These are phyloP conservation scores for Neltuma alba DNA, from an alignment of 306 rosid genomes.

Conservation along the genomic window DNA sequence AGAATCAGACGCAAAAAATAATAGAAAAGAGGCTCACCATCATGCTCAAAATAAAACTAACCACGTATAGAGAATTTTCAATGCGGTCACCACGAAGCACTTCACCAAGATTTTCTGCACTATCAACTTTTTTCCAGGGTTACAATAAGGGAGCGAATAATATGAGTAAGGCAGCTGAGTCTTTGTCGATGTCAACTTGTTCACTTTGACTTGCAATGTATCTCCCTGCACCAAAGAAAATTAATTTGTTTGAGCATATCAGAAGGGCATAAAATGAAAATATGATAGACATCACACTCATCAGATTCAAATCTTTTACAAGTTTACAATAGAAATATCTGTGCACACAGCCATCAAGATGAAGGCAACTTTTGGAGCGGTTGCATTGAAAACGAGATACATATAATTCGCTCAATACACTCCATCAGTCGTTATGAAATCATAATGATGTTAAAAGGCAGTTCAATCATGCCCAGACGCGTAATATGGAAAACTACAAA, in stretches of 20 bases:
- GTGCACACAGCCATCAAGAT: not conserved
- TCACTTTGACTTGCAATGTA: constrained; percentile 89
- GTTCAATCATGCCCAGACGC: not conserved
- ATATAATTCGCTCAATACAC: not conserved
- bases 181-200: constrained; percentile 87
- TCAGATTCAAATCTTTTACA: not conserved
- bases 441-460: not conserved
- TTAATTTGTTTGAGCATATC: not conserved
- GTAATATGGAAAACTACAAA: not conserved
- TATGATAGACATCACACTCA: not conserved
- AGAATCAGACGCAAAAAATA: constrained; percentile 29
- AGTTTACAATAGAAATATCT: not conserved
- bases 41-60: constrained; percentile 43
- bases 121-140: constrained; percentile 71
- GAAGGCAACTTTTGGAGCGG: not conserved
- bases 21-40: constrained; percentile 2
- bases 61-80: constrained; percentile 87
- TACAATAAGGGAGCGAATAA: constrained; percentile 84
- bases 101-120: constrained; percentile 96
- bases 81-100: constrained; percentile 99
- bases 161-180: constrained; percentile 94
- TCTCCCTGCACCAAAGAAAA: constrained; percentile 71
- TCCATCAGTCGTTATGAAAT: not conserved
- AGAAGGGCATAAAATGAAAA: not conserved
- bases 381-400: not conserved